A percentile compares a stretch with the other conserved stretches of the same genome.
phyloP scores from a whole-genome alignment of 305 asterid genomes.

The Fraxinus velutina region DNA sequence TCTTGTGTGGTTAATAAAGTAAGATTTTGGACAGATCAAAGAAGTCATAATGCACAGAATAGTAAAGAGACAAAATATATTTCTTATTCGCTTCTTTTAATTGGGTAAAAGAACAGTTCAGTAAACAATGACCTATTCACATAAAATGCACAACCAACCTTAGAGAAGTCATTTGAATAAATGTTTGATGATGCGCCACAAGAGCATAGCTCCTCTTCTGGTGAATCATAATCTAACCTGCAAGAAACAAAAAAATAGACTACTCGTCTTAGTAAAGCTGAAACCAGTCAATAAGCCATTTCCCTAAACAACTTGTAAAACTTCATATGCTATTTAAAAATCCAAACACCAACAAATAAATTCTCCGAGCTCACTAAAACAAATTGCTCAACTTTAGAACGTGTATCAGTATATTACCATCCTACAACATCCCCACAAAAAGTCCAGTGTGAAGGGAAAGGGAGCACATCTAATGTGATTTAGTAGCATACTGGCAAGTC shows the following conservation, averaged over 20 bases:
- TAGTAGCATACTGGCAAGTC: background rate
- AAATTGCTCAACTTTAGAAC: background rate
- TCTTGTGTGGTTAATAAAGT: background rate
- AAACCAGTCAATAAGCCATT: slow-evolving; percentile 1
- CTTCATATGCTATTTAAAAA: background rate
- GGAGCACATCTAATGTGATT: slow-evolving; percentile 14
- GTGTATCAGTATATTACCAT: background rate
- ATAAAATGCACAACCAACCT: slow-evolving; percentile 38
- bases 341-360: slow-evolving; percentile 12
- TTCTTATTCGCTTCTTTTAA: background rate
- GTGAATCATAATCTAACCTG: slow-evolving; percentile 50
- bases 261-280: slow-evolving; percentile 9
- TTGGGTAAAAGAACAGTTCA: background rate
- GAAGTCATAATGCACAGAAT: slow-evolving; percentile 15
- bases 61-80: background rate
- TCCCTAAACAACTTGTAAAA: slow-evolving; percentile 10
- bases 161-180: slow-evolving; percentile 27
- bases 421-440: slow-evolving; percentile 16
- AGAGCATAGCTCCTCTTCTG: slow-evolving; percentile 63
- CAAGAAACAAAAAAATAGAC: slow-evolving; percentile 18
- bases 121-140: background rate
- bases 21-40: slow-evolving; percentile 2
- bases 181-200: slow-evolving; percentile 31
- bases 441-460: background rate
- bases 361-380: slow-evolving; percentile 17